Base-by-base conservation (phyloP, 352 stramenopile genomes). In the Phytophthora sp. region DNA sequence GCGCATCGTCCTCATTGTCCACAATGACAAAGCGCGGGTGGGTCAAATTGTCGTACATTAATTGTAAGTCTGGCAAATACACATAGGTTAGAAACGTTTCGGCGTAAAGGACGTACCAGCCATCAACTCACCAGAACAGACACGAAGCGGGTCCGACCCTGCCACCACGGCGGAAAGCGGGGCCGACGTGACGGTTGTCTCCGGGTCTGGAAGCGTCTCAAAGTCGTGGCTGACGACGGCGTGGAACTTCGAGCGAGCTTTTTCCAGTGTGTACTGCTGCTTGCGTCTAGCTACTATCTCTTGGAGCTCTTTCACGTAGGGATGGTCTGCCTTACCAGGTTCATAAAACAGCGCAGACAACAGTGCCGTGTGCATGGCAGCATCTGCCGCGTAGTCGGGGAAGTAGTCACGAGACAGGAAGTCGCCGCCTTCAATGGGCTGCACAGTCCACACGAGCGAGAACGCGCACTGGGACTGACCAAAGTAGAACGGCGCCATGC, bases 401-500 rank as follows among this genome's bases (percentile, higher is more conserved):
- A 84, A 77, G 56, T 81, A 86, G 49, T 84, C 74, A 7, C 76
- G 62, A 12, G 75, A 60, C 8, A 83, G 47, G 70, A 86, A 86
- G 61, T 84, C 73, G 15, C 76, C 73, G 4, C 61, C 64, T 76
- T 84, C 73, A n/a, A 86, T 54, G 0, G 52, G 20, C 35, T 77
- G 46, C 13, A 80, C 57, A 53, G 65, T 79, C 77, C 75, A 86
- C 16, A 86, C 60, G 13, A 86, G 62, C 35, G 75, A 82, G 54
- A 86, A 86, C 8, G 73, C 77, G 52, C 73, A 84, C 46, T 82
- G 75, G 8, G 65, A 61, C 6, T 66, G 35, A 31, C 24, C 60
- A 30, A 77, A 84, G 63, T 81, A 86, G 61, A 86, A 84, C 8
- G 77, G 75, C 11, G 73, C 77, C 77, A 86, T 86, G 23, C 66